phyloP scores from a whole-genome alignment of 345 rosid genomes.

The Hirschfeldia incana region DNA sequence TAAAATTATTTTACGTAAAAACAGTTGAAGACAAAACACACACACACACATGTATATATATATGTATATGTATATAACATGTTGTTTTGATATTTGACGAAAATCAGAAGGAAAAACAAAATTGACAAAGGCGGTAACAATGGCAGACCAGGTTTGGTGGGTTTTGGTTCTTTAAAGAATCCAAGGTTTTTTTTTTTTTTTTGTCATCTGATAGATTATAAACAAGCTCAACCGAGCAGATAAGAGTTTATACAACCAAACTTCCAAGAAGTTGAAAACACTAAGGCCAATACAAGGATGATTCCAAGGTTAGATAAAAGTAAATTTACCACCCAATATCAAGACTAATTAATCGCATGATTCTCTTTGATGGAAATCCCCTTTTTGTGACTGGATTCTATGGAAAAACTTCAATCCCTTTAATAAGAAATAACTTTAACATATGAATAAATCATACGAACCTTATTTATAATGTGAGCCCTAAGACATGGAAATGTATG shows the following conservation, averaged over 20 bases:
- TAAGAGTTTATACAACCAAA: no score
- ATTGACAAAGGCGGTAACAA: constrained; percentile 36
- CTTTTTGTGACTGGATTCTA: no score
- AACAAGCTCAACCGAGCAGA: no score
- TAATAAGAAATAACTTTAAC: neutral
- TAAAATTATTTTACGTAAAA: neutral
- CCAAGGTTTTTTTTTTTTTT: constrained; percentile 20
- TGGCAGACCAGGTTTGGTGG: constrained; percentile 42
- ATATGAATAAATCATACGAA: neutral
- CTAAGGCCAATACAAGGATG: neutral
- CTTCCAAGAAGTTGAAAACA: no score
- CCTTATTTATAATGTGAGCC: neutral
- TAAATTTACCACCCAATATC: constrained; percentile 11
- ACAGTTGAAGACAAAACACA: neutral
- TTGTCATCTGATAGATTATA: no score
- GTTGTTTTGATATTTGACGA: constrained; percentile 23
- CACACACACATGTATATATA: no score
- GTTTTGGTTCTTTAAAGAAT: constrained; percentile 39
- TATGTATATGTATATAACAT: neutral
- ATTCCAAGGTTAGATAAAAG: constrained; percentile 35
- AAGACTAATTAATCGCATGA: neutral
- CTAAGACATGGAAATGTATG: neutral
- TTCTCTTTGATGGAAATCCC: no score
- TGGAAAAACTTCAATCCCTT: neutral
- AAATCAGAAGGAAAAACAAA: neutral